A percentile compares a stretch with the other conserved stretches of the same genome.
Evolutionary conservation across 176 grass and related monocot species (phyloP).

Genomic region (Carex cristatella): DNA sequence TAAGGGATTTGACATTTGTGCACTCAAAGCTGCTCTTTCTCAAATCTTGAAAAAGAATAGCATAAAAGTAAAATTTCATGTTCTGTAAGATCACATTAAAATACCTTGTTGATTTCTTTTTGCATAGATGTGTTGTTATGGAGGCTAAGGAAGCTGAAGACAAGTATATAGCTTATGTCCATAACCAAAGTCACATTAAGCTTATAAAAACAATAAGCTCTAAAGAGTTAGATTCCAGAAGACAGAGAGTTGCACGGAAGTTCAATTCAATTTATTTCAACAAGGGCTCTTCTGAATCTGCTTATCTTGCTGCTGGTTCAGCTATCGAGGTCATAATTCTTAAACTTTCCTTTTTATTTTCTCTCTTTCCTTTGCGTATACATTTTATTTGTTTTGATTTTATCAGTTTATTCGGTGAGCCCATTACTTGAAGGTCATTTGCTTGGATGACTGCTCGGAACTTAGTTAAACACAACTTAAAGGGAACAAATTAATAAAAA

Average conservation of each 20-base stretch:
- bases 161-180: conserved; percentile 58
- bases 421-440: not conserved
- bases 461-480: not conserved
- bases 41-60: not conserved
- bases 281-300: conserved; percentile 81
- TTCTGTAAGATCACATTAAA: not conserved
- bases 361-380: not conserved
- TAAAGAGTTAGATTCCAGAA: conserved; percentile 49
- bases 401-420: not conserved
- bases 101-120: conserved; percentile 8
- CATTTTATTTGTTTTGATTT: not conserved
- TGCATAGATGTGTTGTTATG: conserved; percentile 46
- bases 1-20: not conserved
- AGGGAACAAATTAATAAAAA: not conserved
- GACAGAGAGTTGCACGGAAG: conserved; percentile 52
- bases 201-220: conserved; percentile 81
- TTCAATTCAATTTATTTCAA: conserved; percentile 95
- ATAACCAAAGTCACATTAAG: conserved; percentile 63
- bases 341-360: not conserved
- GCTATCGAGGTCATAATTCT: conserved; percentile 57
- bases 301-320: conserved; percentile 83
- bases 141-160: conserved; percentile 72
- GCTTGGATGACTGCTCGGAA: not conserved
- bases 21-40: not conserved
- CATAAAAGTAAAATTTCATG: not conserved